Base-by-base conservation (phyloP, 768 basidiomycete species). In the Macrocybe gigantea region DNA sequence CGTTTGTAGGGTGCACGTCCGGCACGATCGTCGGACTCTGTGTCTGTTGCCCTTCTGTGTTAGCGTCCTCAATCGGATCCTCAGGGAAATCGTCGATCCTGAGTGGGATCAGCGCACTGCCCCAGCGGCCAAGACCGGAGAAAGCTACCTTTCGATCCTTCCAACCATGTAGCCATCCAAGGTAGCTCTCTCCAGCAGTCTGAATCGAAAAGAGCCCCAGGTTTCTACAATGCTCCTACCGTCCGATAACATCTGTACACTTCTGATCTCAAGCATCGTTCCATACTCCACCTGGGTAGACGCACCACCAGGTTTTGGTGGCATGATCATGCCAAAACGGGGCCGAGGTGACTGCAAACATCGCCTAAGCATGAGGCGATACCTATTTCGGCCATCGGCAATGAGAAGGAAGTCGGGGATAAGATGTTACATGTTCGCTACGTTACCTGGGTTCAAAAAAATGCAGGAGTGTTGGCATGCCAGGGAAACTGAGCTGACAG, bases 351-450 rank as follows among this genome's bases (percentile, higher is more conserved):
- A 80, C 57, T 91, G 85, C 49, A 97, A 83, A 62, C 88, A 93
- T n/a, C 95, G 83, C 15, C 95, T 87, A 46, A 98, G 84, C 95
- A 98, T 97, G 44, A 98, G 76, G 6, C 95, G 85, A 63, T 97
- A 94, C 57, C 84, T 83, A 49, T 7, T 37, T 34, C 33, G 22
- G 29, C 11, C 33, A 15, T 30, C 10, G 32, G 12, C 30, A 13
- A 47, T 12, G 13, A 48, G 10, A 45, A 38, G 42, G 36, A 41
- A 29, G 41, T 39, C 22, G 50, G 14, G 40, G 32, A 43, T 15
- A 31, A 50, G 47, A 40, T 22, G 22, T 32, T 33, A 42, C 36
- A 14, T 47, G 29, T 59, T 37, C 49, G 22, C 22, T 22, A 22
- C 22, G 22, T 37, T 45, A 82, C 71, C 89, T 77, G 0, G 95